These are phyloP conservation scores for Drosera spatulata DNA, from an alignment of 179 eudicot species.

Conservation along the genomic window DNA sequence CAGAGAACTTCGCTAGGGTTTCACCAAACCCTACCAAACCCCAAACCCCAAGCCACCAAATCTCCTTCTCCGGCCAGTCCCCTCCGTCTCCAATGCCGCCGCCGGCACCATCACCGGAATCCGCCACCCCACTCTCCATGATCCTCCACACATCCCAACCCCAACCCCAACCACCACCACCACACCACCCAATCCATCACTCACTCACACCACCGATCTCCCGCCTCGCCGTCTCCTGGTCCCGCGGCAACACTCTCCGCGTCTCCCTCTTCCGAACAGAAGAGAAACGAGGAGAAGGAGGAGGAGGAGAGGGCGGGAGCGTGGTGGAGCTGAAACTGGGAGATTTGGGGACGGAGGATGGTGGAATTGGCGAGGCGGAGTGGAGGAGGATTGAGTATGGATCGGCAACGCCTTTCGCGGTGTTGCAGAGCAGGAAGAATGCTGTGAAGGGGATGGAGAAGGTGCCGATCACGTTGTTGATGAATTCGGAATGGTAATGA, in stretches of 20 bases:
- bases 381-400: constrained; percentile 81
- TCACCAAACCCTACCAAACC: too few species aligned
- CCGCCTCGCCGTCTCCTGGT: constrained; percentile 72
- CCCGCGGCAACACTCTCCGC: constrained; percentile 81
- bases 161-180: too few species aligned
- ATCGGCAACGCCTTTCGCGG: constrained; percentile 72
- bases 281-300: constrained; percentile 1
- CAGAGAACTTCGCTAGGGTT: too few species aligned
- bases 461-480: constrained; percentile 15
- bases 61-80: too few species aligned
- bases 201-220: constrained; percentile 50
- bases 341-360: constrained; percentile 12
- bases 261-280: constrained; percentile 43
- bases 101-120: background rate
- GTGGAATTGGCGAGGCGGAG: constrained; percentile 37
- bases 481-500: constrained; percentile 47
- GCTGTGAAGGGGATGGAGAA: constrained; percentile 23
- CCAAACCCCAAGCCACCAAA: too few species aligned
- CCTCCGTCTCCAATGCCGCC: too few species aligned
- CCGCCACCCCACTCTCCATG: background rate
- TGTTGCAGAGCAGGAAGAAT: constrained; percentile 69
- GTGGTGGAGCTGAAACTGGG: constrained; percentile 66
- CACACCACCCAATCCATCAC: constrained; percentile 44
- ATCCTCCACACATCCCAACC: too few species aligned
- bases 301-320: constrained; percentile 22